These are phyloP conservation scores for Candida lessepsii DNA, from an alignment of 805 yeast species.

Conservation along the genomic window DNA sequence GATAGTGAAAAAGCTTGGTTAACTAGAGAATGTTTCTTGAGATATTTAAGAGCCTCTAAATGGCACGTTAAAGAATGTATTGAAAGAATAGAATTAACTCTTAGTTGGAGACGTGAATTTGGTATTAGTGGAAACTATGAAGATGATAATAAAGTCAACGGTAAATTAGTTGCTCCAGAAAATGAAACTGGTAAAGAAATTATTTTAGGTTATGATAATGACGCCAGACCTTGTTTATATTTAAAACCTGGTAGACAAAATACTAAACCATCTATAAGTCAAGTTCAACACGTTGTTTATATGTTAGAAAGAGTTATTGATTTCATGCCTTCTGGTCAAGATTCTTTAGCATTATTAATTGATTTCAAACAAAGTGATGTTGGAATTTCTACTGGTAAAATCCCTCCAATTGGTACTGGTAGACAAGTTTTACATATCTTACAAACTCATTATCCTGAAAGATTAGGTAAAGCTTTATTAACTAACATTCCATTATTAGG, in stretches of 20 bases:
- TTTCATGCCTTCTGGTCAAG: constrained; percentile 96
- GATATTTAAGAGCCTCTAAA: constrained; percentile 91
- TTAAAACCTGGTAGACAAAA: constrained; percentile 94
- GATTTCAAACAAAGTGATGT: constrained; percentile 84
- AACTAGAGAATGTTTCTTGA: constrained; percentile 83
- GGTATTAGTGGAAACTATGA: constrained; percentile 51
- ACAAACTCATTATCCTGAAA: constrained; percentile 97
- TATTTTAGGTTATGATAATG: constrained; percentile 86
- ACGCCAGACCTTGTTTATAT: constrained; percentile 87
- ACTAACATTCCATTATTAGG: constrained; percentile 94
- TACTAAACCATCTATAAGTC: constrained; percentile 84
- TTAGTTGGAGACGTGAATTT: constrained; percentile 93
- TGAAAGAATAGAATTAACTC: constrained; percentile 68
- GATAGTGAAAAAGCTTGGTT: constrained; percentile 83
- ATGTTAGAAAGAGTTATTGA: constrained; percentile 91
- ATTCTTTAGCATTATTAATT: constrained; percentile 83
- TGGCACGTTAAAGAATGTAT: constrained; percentile 77
- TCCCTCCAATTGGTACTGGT: constrained; percentile 87
- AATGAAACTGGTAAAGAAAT: constrained; percentile 92
- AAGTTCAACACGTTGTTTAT: constrained; percentile 93
- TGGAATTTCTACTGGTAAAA: constrained; percentile 57
- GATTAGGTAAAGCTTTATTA: constrained; percentile 87
- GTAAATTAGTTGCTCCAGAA: constrained; percentile 59
- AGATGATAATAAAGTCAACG: constrained; percentile 51
- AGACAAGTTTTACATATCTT: constrained; percentile 89